Evolutionary conservation across 2,329 filamentous ascomycete species (phyloP), one percentile per base, ranked within the genome.

Genomic region (Neofusicoccum umdonicola): DNA sequence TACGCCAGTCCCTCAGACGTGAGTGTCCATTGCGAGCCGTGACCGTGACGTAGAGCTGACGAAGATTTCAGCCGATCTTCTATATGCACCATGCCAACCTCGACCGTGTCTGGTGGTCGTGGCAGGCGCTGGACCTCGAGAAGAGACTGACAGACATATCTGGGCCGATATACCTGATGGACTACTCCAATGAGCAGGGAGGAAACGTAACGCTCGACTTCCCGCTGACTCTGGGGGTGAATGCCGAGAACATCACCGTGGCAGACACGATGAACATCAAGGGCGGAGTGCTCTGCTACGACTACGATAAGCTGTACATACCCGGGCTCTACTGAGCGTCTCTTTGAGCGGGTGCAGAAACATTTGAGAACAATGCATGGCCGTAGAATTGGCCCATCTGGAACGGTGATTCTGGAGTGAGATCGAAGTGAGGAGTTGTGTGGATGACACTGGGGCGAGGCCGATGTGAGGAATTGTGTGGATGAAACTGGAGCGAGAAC

Each of bases 41-140:
- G 41, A 77, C 7, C 80, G 79, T 13, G 80, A 81, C 64, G 75
- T 76, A 1, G 79, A 76, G 83, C 70, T 70, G 81, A 37, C 80
- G 77, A 61, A 76, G 76, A 1, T 80, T 72, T 9, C 80, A 84
- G 47, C 80, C 80, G 2, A 73, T 47, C 4, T 60, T 64, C 35
- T 64, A 60, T 69, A 72, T 81, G 34, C 81, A 83, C 67, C 82
- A 84, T 64, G 76, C 74, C 4, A 78, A 79, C 71, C 79, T 84
- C 31, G 82, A 84, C 67, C 75, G 81, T 2, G 69, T 77, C 4
- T 84, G 76, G 72, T 82, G 80, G 80, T 81, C 79, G 12, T 84
- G 82, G 82, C 82, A 84, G 70, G 81, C 79, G 63, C 69, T 78
- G 60, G 76, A 82, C 48, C 68, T 75, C 42, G 68, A 70, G 50